Percentiles rank a stretch among this genome's conserved stretches.
Evolutionary conservation across 1,284 basidiomycete genomes (phyloP).

Genomic region (Volvariella surrecta): DNA sequence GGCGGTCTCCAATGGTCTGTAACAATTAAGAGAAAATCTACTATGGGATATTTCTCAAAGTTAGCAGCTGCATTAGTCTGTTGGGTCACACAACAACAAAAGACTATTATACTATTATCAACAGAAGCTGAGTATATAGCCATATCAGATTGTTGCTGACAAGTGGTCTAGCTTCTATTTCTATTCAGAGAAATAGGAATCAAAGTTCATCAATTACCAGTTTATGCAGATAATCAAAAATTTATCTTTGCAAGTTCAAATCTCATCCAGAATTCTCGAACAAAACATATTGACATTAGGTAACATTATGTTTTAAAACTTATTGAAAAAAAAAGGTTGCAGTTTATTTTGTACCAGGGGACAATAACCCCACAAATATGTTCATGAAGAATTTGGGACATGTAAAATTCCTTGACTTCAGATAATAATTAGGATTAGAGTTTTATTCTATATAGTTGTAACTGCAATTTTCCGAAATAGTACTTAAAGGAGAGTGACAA

Average conservation of each 20-base stretch:
- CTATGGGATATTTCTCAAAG: conserved; percentile 15
- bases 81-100: conserved; percentile 11
- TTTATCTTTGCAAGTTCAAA: conserved; percentile 23
- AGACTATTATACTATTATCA: conserved; percentile 18
- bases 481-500: too few species aligned
- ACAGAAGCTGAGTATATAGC: conserved; percentile 27
- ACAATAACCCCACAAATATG: conserved; percentile 11
- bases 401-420: not conserved
- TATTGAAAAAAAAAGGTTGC: conserved; percentile 13
- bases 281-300: conserved; percentile 33
- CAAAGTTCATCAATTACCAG: conserved; percentile 1
- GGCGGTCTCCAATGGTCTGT: too few species aligned
- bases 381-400: not conserved
- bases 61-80: conserved; percentile 8
- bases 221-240: conserved; percentile 28
- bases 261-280: conserved; percentile 16
- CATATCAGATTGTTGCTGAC: conserved; percentile 13
- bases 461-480: too few species aligned
- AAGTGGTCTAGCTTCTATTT: conserved; percentile 16
- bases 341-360: conserved; percentile 11
- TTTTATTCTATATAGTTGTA: not conserved
- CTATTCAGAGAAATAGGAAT: conserved; percentile 17
- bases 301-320: conserved; percentile 27
- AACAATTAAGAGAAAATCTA: too few species aligned
- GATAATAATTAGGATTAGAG: not conserved